phyloP scores from a whole-genome alignment of 257 asterid species.

The Petunia secreta region DNA sequence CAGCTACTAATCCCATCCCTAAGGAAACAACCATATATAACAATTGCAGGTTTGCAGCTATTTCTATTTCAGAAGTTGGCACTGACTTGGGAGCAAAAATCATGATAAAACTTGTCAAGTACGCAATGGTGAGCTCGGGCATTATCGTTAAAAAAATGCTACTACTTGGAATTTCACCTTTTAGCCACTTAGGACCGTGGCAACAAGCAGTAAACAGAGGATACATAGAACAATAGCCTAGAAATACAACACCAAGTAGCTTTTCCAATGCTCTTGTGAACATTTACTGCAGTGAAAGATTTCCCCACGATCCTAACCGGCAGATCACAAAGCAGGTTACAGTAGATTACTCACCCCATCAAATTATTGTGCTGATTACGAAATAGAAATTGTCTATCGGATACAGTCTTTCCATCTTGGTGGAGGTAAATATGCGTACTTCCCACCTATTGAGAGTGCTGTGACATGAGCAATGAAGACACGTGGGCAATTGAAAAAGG shows the following conservation, averaged over 20 bases:
- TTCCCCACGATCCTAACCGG: constrained; percentile 57
- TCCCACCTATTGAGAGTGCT: too few relatives aligned
- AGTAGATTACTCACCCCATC: constrained; percentile 53
- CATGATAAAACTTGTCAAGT: constrained; percentile 80
- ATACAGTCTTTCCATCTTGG: too few relatives aligned
- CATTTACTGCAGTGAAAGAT: constrained; percentile 52
- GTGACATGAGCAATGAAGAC: too few relatives aligned
- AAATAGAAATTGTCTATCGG: constrained; percentile 43
- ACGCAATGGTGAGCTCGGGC: constrained; percentile 74
- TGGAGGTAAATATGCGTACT: too few relatives aligned
- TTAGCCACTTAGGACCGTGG: constrained; percentile 79
- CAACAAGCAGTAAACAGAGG: constrained; percentile 67
- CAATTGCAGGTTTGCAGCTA: constrained; percentile 74
- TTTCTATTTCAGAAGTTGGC: constrained; percentile 59
- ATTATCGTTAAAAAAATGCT: constrained; percentile 48
- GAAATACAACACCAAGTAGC: constrained; percentile 68
- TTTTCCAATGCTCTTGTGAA: constrained; percentile 39
- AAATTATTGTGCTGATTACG: constrained; percentile 50
- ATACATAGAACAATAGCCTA: constrained; percentile 56
- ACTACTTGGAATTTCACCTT: constrained; percentile 59
- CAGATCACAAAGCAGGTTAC: constrained; percentile 56
- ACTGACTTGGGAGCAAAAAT: constrained; percentile 74
- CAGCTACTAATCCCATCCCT: constrained; percentile 59
- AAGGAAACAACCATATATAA: constrained; percentile 59
- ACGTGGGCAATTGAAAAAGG: too few relatives aligned